Evolutionary conservation across 306 rosid species (phyloP).

Genomic region (Oemleria cerasiformis): DNA sequence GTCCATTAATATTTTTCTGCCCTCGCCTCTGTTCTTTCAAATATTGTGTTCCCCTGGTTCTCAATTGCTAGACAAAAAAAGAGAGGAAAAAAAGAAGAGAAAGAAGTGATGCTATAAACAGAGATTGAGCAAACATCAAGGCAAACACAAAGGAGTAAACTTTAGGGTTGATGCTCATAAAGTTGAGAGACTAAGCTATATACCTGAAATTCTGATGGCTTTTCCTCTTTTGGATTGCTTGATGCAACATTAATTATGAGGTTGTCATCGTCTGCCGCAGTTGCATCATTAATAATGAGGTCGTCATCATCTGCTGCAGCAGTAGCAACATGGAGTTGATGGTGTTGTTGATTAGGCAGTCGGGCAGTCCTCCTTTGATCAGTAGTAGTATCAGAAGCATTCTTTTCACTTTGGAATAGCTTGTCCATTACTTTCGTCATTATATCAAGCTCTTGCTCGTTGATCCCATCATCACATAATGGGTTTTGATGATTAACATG

Average conservation of each 20-base stretch:
- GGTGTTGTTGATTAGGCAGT: conserved; percentile 1
- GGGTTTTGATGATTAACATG: background rate
- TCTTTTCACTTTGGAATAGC: conserved; percentile 50
- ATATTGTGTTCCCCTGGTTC: conserved; percentile 24
- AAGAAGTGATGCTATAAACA: conserved; percentile 16
- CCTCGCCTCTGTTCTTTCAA: conserved; percentile 25
- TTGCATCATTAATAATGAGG: conserved; percentile 57
- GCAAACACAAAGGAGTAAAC: background rate
- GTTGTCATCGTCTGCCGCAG: conserved; percentile 42
- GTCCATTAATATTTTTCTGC: conserved; percentile 28
- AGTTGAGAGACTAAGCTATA: background rate
- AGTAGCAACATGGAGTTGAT: conserved; percentile 22
- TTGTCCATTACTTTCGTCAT: conserved; percentile 75
- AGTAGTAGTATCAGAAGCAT: conserved; percentile 17
- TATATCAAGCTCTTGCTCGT: conserved; percentile 57
- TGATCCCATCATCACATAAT: conserved; percentile 33
- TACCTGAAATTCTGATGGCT: conserved; percentile 44
- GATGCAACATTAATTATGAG: conserved; percentile 59
- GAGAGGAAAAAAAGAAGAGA: background rate
- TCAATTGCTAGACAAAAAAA: conserved; percentile 29
- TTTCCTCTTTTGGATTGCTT: conserved; percentile 24
- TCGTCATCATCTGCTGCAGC: conserved; percentile 40
- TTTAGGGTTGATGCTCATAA: background rate
- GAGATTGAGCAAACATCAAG: background rate
- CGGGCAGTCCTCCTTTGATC: background rate